phyloP scores from a whole-genome alignment of 495 filamentous ascomycete genomes.

The Parmelia sp. region DNA sequence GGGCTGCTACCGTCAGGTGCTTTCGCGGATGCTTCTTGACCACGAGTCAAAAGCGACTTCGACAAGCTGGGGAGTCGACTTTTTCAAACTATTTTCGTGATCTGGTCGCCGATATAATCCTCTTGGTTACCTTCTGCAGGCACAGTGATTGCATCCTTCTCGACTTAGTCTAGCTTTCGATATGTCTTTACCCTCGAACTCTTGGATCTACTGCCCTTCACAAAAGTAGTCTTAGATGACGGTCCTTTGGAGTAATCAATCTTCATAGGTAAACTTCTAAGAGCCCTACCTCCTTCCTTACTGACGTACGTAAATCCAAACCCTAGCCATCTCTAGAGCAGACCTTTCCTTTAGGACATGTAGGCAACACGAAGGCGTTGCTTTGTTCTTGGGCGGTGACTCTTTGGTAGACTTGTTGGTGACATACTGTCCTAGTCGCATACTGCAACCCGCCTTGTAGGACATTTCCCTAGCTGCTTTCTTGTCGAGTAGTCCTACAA shows the following conservation, averaged over 20 bases:
- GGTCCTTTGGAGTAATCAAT: background rate
- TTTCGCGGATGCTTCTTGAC: background rate
- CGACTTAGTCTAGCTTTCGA: background rate
- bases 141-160: background rate
- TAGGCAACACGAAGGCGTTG: conserved; percentile 1
- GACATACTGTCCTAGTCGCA: background rate
- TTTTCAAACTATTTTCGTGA: background rate
- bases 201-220: background rate
- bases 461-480: background rate
- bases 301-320: background rate
- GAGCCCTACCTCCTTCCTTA: background rate
- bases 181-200: background rate
- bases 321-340: background rate
- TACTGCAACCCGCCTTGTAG: background rate
- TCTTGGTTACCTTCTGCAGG: background rate
- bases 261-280: background rate
- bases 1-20: background rate
- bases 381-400: background rate
- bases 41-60: background rate
- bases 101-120: background rate
- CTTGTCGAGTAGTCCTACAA: background rate
- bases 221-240: background rate
- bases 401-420: background rate
- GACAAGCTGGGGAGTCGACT: background rate
- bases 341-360: background rate